Percentiles rank a stretch among this genome's conserved stretches.
These are phyloP conservation scores for Yamadazyma nakazawae DNA, from an alignment of 805 yeast genomes.

Conservation along the genomic window DNA sequence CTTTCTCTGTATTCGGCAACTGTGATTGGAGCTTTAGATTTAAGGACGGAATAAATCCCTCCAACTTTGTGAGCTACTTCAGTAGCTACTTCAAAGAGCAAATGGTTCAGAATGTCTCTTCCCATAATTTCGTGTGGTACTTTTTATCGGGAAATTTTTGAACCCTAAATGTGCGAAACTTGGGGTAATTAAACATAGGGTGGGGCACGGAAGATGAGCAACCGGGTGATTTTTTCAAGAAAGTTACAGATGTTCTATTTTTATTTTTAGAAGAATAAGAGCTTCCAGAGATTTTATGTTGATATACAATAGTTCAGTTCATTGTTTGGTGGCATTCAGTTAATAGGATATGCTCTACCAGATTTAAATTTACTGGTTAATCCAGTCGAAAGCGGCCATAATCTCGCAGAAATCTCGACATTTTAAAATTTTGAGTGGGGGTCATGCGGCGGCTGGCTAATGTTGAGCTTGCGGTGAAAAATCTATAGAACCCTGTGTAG, in stretches of 20 bases:
- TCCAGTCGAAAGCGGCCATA: background rate
- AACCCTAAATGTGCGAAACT: constrained; percentile 6
- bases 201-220: background rate
- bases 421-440: too few species aligned
- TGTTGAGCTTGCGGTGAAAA: too few species aligned
- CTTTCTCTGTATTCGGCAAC: constrained; percentile 88
- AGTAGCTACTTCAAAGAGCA: constrained; percentile 91
- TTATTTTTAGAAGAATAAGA: background rate
- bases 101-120: constrained; percentile 83
- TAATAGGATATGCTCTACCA: too few species aligned
- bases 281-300: background rate
- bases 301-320: too few species aligned
- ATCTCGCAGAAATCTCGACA: background rate
- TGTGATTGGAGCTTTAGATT: constrained; percentile 95
- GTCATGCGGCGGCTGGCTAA: too few species aligned
- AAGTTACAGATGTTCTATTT: too few species aligned
- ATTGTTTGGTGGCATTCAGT: too few species aligned
- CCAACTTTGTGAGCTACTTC: constrained; percentile 98
- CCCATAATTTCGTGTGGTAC: constrained; percentile 43
- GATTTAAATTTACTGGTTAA: background rate
- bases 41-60: constrained; percentile 94
- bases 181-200: constrained; percentile 2
- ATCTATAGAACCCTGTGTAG: too few species aligned
- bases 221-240: background rate
- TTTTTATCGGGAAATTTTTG: background rate